A percentile compares a stretch with the other conserved stretches of the same genome.
Conservation (phyloP, 2,329 filamentous ascomycete genomes). For the Aspergillus transmontanensis region DNA sequence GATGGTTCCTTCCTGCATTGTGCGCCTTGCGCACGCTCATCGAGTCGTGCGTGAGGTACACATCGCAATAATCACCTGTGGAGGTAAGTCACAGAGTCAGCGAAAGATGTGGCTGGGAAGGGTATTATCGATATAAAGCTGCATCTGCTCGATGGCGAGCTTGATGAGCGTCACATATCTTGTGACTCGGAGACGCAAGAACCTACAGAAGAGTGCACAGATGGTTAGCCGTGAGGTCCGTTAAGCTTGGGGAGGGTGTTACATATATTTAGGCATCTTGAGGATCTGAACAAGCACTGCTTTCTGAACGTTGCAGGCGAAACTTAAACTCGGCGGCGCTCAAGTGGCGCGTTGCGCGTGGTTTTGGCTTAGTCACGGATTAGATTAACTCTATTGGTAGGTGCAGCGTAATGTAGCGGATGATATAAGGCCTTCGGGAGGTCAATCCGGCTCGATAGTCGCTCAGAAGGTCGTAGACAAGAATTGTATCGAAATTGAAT, state of each 20-base stretch:
- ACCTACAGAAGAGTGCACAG: slow-evolving; percentile 70
- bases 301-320: slow-evolving; percentile 9
- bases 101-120: not conserved
- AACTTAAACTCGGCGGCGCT: slow-evolving; percentile 18
- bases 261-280: slow-evolving; percentile 89
- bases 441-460: not conserved
- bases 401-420: not conserved
- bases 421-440: not conserved
- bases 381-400: not conserved
- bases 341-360: slow-evolving; percentile 19
- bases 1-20: slow-evolving; percentile 93
- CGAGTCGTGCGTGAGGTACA: slow-evolving; percentile 99
- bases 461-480: slow-evolving; percentile 3
- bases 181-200: slow-evolving; percentile 5
- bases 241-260: slow-evolving; percentile 8
- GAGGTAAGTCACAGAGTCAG: slow-evolving; percentile 10
- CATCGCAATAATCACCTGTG: slow-evolving; percentile 93
- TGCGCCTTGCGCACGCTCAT: slow-evolving; percentile 99
- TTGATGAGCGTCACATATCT: slow-evolving; percentile 1
- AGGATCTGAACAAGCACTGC: slow-evolving; percentile 17
- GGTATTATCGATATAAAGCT: not conserved
- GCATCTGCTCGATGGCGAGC: slow-evolving; percentile 1
- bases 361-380: slow-evolving; percentile 13
- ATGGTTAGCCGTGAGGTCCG: slow-evolving; percentile 38
- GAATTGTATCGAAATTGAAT: slow-evolving; percentile 8